These are phyloP conservation scores for Penicillium sp. DNA, from an alignment of 2,329 filamentous ascomycete genomes.

Conservation along the genomic window DNA sequence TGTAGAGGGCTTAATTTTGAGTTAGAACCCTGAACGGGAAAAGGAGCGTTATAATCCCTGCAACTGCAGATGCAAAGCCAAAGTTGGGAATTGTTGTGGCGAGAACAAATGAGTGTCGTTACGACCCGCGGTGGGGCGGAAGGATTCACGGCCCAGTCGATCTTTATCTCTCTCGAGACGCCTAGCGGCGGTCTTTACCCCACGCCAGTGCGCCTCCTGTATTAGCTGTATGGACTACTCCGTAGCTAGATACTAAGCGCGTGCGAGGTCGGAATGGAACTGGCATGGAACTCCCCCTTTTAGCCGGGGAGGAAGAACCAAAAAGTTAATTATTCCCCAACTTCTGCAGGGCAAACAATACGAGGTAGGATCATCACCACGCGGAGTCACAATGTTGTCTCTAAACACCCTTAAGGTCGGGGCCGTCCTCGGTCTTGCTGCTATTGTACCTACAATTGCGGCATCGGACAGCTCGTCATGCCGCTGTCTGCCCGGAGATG, in stretches of 20 bases:
- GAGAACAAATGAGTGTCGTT: not conserved
- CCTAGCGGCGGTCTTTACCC: not conserved
- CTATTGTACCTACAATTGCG: not conserved
- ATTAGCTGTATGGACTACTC: conserved; percentile 2
- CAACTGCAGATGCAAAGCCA: not conserved
- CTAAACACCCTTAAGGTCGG: not conserved
- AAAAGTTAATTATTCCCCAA: not conserved
- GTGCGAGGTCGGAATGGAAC: not conserved
- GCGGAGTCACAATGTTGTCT: conserved; percentile 6
- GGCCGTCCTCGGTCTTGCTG: conserved; percentile 3
- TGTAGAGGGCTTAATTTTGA: not conserved
- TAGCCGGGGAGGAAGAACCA: not conserved
- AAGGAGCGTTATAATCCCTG: not conserved
- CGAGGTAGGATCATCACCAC: not conserved
- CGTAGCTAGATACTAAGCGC: not conserved
- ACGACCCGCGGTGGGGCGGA: not conserved
- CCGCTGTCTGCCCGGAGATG: conserved; percentile 15
- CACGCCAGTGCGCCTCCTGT: not conserved
- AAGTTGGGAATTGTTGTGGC: not conserved
- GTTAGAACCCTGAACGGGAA: not conserved
- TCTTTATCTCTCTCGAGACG: not conserved
- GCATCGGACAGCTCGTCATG: not conserved
- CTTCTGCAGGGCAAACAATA: not conserved
- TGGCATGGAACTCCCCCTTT: too few relatives aligned
- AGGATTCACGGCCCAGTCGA: not conserved